Conservation (phyloP, 352 stramenopile genomes). For the Phytophthora chlamydospora region DNA sequence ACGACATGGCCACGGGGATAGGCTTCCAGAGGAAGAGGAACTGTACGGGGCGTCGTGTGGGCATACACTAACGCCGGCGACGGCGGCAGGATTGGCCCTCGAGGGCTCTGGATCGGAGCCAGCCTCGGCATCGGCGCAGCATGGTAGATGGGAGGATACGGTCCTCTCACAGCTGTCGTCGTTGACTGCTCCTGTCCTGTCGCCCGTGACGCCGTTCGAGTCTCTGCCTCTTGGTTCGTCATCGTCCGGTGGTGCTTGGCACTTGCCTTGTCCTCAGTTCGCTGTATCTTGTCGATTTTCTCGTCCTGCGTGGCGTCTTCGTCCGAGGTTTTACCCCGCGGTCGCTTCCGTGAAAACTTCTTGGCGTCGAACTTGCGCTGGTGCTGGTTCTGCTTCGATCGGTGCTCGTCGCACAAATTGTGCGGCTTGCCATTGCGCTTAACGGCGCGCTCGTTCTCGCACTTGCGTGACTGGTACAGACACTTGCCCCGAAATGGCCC, state of each 20-base stretch:
- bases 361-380: slow-evolving; percentile 86
- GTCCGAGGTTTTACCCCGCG: slow-evolving; percentile 30
- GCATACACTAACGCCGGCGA: slow-evolving; percentile 3
- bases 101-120: slow-evolving; percentile 21
- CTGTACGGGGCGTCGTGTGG: not conserved
- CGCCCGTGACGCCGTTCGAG: not conserved
- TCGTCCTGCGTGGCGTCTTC: slow-evolving; percentile 17
- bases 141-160: slow-evolving; percentile 2
- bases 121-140: slow-evolving; percentile 11
- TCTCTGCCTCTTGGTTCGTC: slow-evolving; percentile 9
- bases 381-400: slow-evolving; percentile 81
- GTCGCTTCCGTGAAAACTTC: slow-evolving; percentile 68
- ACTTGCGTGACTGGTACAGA: slow-evolving; percentile 81
- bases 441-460: slow-evolving; percentile 79
- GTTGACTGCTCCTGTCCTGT: not conserved
- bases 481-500: slow-evolving; percentile 65
- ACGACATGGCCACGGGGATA: slow-evolving; percentile 16
- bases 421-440: slow-evolving; percentile 82
- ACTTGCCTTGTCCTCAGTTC: slow-evolving; percentile 2
- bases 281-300: slow-evolving; percentile 1
- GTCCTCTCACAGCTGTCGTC: slow-evolving; percentile 12
- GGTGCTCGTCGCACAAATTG: slow-evolving; percentile 82
- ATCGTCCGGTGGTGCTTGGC: slow-evolving; percentile 14
- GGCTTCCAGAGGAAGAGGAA: too few species aligned
- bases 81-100: slow-evolving; percentile 12